Conservation (phyloP, 352 stramenopile species). For the Globisporangium apiculatum region DNA sequence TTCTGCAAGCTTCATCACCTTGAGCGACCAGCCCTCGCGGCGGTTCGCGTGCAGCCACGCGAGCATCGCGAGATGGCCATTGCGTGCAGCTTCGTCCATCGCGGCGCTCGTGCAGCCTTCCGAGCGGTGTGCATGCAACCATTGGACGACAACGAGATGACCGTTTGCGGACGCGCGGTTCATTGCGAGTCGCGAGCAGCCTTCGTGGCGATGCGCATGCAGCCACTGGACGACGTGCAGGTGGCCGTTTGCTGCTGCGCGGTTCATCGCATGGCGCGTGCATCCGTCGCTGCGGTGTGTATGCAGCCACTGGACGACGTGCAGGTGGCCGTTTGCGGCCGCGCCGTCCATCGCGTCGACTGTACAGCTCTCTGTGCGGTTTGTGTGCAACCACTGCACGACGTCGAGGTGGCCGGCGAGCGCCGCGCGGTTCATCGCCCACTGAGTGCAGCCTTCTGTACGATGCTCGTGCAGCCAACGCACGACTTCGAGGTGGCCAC, state of each 20-base stretch:
- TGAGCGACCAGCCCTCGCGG: constrained; percentile 4
- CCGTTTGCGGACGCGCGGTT: constrained; percentile 4
- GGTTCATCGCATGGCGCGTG: constrained; percentile 1
- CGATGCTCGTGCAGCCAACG: constrained; percentile 3
- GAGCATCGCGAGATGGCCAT: constrained; percentile 2
- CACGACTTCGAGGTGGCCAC: background rate
- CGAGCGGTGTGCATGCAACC: constrained; percentile 1
- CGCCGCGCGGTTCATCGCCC: constrained; percentile 6
- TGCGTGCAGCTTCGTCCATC: background rate
- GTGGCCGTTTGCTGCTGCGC: background rate
- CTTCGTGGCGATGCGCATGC: constrained; percentile 1
- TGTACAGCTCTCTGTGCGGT: too few relatives aligned
- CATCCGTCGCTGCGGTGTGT: constrained; percentile 4
- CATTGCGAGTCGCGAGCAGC: constrained; percentile 5
- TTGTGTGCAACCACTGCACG: too few relatives aligned
- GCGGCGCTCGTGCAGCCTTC: too few relatives aligned
- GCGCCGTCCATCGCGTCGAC: too few relatives aligned
- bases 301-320: constrained; percentile 8
- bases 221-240: constrained; percentile 5
- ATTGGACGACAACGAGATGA: constrained; percentile 1
- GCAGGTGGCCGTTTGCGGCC: background rate
- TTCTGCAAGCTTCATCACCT: background rate
- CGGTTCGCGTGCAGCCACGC: constrained; percentile 8
- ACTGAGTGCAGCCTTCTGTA: constrained; percentile 5
- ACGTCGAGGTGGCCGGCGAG: background rate